Percentiles rank a stretch among this genome's conserved stretches.
These are phyloP conservation scores for Scolecobasidium constrictum DNA, from an alignment of 2,329 filamentous ascomycete species.

Conservation along the genomic window DNA sequence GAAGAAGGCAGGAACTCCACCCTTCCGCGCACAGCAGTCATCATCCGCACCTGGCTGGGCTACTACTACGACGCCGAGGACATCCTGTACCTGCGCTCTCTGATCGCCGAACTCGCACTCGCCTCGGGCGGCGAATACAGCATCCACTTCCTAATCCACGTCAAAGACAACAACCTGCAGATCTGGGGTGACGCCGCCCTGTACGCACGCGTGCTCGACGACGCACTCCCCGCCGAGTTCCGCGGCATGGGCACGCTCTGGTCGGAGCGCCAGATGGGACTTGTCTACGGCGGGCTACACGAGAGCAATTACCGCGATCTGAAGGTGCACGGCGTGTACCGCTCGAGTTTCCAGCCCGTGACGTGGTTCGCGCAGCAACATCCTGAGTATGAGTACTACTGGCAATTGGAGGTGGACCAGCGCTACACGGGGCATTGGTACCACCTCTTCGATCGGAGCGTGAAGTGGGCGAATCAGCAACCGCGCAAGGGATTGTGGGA, in stretches of 20 bases:
- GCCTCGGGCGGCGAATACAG: conserved; percentile 72
- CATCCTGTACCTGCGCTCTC: conserved; percentile 67
- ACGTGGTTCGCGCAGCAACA: conserved; percentile 86
- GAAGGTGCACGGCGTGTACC: conserved; percentile 56
- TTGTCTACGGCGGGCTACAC: conserved; percentile 40
- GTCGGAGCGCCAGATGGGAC: conserved; percentile 43
- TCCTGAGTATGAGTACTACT: conserved; percentile 82
- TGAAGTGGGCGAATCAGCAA: conserved; percentile 56
- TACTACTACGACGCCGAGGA: conserved; percentile 72
- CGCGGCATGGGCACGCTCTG: conserved; percentile 41
- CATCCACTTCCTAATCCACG: conserved; percentile 75
- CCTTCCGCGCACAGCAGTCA: conserved; percentile 58
- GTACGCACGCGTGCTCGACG: conserved; percentile 53
- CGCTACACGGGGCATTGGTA: conserved; percentile 86
- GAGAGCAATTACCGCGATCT: conserved; percentile 44
- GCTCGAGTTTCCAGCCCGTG: conserved; percentile 84
- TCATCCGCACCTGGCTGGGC: conserved; percentile 74
- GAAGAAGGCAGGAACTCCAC: neutral
- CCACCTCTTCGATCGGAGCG: conserved; percentile 60
- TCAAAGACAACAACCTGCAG: conserved; percentile 66
- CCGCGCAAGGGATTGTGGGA: conserved; percentile 68
- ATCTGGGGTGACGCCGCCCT: conserved; percentile 73
- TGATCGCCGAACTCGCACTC: conserved; percentile 69
- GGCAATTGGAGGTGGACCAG: conserved; percentile 94
- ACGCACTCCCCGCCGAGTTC: conserved; percentile 37